These are phyloP conservation scores for Phytophthora brassicae DNA, from an alignment of 352 stramenopile genomes.

Conservation along the genomic window DNA sequence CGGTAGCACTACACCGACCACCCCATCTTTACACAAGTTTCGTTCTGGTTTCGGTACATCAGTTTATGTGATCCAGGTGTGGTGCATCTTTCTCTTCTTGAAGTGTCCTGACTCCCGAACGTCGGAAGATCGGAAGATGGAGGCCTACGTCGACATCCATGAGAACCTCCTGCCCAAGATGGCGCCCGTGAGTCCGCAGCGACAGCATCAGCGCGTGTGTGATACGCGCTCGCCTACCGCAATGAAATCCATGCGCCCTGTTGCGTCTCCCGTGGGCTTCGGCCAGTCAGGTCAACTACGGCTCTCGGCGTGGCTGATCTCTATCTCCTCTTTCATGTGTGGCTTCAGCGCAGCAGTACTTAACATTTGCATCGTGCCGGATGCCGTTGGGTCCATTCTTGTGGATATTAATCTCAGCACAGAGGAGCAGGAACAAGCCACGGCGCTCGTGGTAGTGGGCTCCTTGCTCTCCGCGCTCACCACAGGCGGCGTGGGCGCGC, in stretches of 20 bases:
- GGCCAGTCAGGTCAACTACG: conserved; percentile 37
- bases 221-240: neutral
- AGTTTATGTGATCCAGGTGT: neutral
- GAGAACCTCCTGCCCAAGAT: conserved; percentile 42
- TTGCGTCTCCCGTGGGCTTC: conserved; percentile 6
- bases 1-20: neutral
- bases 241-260: neutral
- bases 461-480: conserved; percentile 64
- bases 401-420: conserved; percentile 74
- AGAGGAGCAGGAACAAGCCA: conserved; percentile 72
- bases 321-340: conserved; percentile 82
- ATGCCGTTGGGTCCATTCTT: conserved; percentile 71
- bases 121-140: conserved; percentile 9
- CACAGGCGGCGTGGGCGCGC: conserved; percentile 53
- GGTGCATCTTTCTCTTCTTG: conserved; percentile 1
- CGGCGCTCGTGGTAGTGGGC: conserved; percentile 73
- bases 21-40: neutral
- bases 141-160: conserved; percentile 36
- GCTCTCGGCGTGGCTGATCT: conserved; percentile 59
- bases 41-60: neutral
- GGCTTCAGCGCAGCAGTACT: conserved; percentile 68
- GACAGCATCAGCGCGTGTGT: conserved; percentile 22
- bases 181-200: conserved; percentile 14
- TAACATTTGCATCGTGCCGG: conserved; percentile 79
- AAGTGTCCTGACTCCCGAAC: conserved; percentile 16